phyloP scores from a whole-genome alignment of 768 basidiomycete genomes.

The Tylopilus plumbeoviolaceoides region DNA sequence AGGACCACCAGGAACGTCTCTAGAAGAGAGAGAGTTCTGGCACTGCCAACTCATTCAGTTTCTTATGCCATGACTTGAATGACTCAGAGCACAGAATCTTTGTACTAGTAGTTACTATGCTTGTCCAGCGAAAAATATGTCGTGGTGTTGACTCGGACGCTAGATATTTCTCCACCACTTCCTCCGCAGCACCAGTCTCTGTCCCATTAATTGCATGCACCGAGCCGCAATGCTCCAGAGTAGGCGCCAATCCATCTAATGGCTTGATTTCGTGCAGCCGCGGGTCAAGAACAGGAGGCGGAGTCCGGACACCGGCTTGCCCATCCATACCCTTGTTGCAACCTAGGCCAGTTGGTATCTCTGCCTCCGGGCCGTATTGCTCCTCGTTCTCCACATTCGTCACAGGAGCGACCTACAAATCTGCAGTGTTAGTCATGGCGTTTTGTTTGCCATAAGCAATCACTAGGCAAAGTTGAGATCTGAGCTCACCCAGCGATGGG shows the following conservation, averaged over 20 bases:
- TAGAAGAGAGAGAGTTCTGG: too few species aligned
- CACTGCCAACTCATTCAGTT: too few species aligned
- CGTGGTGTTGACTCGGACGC: too few species aligned
- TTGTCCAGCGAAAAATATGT: too few species aligned
- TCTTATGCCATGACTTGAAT: too few species aligned
- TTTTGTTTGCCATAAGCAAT: slow-evolving; percentile 90
- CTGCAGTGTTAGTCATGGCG: slow-evolving; percentile 89
- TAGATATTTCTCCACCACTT: slow-evolving; percentile 37
- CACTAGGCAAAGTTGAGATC: slow-evolving; percentile 87
- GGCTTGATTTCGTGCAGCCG: slow-evolving; percentile 50
- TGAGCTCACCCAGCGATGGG: slow-evolving; percentile 39
- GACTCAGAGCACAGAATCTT: too few species aligned
- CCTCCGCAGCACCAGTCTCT: slow-evolving; percentile 34
- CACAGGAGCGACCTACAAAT: slow-evolving; percentile 96
- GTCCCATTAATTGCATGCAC: slow-evolving; percentile 21
- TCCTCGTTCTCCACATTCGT: slow-evolving; percentile 93
- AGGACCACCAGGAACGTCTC: too few species aligned
- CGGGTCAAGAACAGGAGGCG: slow-evolving; percentile 71
- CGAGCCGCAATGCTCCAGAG: slow-evolving; percentile 44
- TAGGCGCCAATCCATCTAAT: slow-evolving; percentile 42
- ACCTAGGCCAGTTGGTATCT: slow-evolving; percentile 14
- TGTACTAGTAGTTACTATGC: too few species aligned
- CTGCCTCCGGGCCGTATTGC: slow-evolving; percentile 50
- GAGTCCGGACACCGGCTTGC: slow-evolving; percentile 77
- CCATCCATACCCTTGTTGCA: too few species aligned